A percentile compares a stretch with the other conserved stretches of the same genome.
Conservation (phyloP, 139 green algal genomes). For the Tetraselmis striata region DNA sequence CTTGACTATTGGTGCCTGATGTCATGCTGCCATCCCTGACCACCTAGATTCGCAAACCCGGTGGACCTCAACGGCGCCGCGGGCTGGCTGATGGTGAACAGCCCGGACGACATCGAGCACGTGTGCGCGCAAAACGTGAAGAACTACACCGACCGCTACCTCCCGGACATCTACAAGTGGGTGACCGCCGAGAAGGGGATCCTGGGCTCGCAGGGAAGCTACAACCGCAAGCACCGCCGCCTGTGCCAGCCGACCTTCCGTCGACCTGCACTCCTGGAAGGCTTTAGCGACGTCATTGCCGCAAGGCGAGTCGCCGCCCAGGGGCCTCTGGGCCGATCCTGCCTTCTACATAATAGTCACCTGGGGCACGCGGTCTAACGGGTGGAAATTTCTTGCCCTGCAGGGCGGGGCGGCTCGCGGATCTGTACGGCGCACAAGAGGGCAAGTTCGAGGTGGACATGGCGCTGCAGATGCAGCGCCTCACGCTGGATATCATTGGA, state of each 20-base stretch:
- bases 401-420: not conserved
- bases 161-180: constrained; percentile 65
- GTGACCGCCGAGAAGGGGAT: constrained; percentile 66
- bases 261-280: constrained; percentile 29
- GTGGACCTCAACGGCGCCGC: constrained; percentile 41
- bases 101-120: constrained; percentile 54
- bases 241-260: constrained; percentile 64
- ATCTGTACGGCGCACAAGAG: not conserved
- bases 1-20: too few species aligned
- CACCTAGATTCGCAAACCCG: constrained; percentile 50
- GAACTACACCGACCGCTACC: constrained; percentile 62
- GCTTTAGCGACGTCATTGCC: constrained; percentile 42
- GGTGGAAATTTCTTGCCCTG: too few species aligned
- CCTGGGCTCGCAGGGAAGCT: constrained; percentile 54
- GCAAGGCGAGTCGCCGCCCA: constrained; percentile 26
- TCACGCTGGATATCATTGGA: constrained; percentile 64
- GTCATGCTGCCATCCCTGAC: too few species aligned
- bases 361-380: too few species aligned
- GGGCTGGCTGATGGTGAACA: constrained; percentile 56
- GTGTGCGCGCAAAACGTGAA: constrained; percentile 48
- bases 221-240: constrained; percentile 58
- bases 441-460: constrained; percentile 39
- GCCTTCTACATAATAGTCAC: too few species aligned
- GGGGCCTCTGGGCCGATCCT: too few species aligned
- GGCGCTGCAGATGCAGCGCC: constrained; percentile 51